phyloP scores from a whole-genome alignment of 1,284 basidiomycete species.

The Omphalotus olearius region DNA sequence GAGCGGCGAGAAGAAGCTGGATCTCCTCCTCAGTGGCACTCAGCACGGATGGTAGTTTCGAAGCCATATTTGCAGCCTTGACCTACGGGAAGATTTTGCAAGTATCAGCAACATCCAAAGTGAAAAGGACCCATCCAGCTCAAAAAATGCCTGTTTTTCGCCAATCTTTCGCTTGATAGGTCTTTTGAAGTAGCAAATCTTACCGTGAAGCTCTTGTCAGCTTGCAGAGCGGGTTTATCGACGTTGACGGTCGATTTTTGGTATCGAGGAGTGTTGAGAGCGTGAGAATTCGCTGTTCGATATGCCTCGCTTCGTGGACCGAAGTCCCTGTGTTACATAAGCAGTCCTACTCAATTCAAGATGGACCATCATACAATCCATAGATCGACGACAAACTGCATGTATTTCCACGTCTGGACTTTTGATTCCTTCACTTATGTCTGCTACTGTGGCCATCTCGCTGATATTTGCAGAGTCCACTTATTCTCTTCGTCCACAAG shows the following conservation, averaged over 20 bases:
- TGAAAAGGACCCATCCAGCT: neutral
- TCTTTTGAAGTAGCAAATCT: slow-evolving; percentile 1
- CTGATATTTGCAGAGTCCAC: no score
- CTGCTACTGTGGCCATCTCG: no score
- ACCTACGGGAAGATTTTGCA: neutral
- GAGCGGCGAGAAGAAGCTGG: slow-evolving; percentile 90
- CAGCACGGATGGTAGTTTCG: slow-evolving; percentile 92
- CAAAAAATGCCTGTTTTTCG: slow-evolving; percentile 1
- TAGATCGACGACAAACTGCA: no score
- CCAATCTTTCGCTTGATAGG: neutral
- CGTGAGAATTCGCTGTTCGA: no score
- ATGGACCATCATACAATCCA: no score
- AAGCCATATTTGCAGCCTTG: slow-evolving; percentile 42
- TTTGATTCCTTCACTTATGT: no score
- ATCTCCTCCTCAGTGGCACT: slow-evolving; percentile 97
- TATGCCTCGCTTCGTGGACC: no score
- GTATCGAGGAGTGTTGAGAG: neutral
- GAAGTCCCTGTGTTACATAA: no score
- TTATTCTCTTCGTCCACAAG: no score
- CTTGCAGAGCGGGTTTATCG: slow-evolving; percentile 1
- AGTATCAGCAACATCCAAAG: slow-evolving; percentile 2
- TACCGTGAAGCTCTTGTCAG: slow-evolving; percentile 7
- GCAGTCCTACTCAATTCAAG: no score
- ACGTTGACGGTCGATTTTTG: slow-evolving; percentile 3
- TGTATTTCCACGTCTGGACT: no score